A percentile compares a stretch with the other conserved stretches of the same genome.
Conservation (phyloP, 2,329 filamentous ascomycete species). For the Calonectria crousiana region DNA sequence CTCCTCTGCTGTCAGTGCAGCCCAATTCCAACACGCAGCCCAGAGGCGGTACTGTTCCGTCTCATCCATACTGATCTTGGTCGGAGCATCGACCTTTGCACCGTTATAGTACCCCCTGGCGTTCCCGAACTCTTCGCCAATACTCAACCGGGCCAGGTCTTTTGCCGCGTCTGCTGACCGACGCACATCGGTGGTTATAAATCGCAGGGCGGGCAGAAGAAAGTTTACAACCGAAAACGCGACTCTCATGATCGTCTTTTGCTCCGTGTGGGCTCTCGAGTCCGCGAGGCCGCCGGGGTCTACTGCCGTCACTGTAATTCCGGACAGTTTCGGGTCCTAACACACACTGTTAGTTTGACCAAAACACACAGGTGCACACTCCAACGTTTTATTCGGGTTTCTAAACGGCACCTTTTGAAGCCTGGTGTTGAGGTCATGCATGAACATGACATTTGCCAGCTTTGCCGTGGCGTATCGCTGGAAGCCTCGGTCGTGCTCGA, state of each 20-base stretch:
- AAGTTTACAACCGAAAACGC: not conserved
- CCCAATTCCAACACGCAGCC: conserved; percentile 37
- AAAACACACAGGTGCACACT: conserved; percentile 15
- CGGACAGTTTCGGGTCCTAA: conserved; percentile 31
- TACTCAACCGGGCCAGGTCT: conserved; percentile 31
- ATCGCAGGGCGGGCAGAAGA: conserved; percentile 18
- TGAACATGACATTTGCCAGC: conserved; percentile 41
- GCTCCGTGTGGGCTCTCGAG: conserved; percentile 32
- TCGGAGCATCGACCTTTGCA: not conserved
- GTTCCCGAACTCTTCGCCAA: conserved; percentile 14
- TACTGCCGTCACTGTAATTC: conserved; percentile 37
- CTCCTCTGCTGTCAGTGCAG: conserved; percentile 21
- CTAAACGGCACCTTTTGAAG: conserved; percentile 23
- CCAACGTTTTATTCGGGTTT: not conserved
- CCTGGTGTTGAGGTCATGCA: conserved; percentile 38
- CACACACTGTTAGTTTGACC: not conserved
- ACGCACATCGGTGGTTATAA: conserved; percentile 26
- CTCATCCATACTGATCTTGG: conserved; percentile 12
- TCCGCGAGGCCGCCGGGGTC: conserved; percentile 40
- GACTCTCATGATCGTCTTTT: conserved; percentile 16
- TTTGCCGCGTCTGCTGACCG: conserved; percentile 27
- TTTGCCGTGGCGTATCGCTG: conserved; percentile 39
- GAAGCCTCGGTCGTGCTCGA: conserved; percentile 37
- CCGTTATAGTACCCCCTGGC: conserved; percentile 31
- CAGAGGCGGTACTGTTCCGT: conserved; percentile 20